Conservation (phyloP, 2,329 filamentous ascomycete species). For the Stagonosporopsis cucurbitacearum region DNA sequence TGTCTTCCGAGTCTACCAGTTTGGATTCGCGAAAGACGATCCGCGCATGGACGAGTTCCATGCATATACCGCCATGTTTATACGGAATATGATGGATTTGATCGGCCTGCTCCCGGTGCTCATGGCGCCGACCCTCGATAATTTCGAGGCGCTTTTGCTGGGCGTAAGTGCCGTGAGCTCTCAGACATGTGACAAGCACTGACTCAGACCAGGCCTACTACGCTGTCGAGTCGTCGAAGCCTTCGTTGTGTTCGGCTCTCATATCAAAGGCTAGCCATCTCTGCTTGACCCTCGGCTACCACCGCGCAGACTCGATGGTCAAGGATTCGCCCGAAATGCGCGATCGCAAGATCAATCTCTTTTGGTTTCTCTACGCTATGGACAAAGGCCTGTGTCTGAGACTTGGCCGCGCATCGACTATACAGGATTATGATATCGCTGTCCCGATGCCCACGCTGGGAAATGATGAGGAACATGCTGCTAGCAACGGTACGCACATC, state of each 20-base stretch:
- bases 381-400: constrained; percentile 50
- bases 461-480: constrained; percentile 21
- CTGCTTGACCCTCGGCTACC: constrained; percentile 47
- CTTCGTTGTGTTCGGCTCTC: constrained; percentile 44
- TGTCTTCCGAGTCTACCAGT: constrained; percentile 44
- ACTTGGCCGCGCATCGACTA: constrained; percentile 43
- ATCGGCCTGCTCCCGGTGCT: constrained; percentile 42
- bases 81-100: constrained; percentile 35
- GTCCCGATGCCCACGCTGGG: constrained; percentile 18
- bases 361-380: constrained; percentile 48
- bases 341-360: constrained; percentile 32
- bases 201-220: constrained; percentile 28
- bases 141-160: constrained; percentile 46
- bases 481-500: constrained; percentile 4
- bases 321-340: constrained; percentile 11
- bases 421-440: constrained; percentile 45
- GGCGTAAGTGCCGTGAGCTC: constrained; percentile 21
- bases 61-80: constrained; percentile 33
- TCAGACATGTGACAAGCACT: neutral
- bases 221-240: constrained; percentile 44
- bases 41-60: constrained; percentile 23
- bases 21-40: constrained; percentile 25
- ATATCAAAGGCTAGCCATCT: constrained; percentile 47
- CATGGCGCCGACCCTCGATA: constrained; percentile 41
- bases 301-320: constrained; percentile 26